Conservation (phyloP, 257 asterid genomes). For the Anisodus acutangulus region DNA sequence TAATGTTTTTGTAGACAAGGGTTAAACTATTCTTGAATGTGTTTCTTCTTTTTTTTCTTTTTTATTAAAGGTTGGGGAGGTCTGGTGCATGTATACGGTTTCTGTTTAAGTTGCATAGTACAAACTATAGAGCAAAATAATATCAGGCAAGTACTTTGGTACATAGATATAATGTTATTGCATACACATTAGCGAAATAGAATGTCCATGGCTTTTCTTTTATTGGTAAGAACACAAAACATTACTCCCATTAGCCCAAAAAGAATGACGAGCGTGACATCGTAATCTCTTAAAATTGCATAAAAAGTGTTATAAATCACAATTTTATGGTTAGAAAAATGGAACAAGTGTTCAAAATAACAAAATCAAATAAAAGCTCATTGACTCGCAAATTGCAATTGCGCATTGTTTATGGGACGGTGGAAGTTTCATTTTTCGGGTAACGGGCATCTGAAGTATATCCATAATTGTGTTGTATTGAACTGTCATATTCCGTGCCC, state of each 20-base stretch:
- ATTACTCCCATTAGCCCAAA: constrained; percentile 7
- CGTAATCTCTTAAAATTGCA: constrained; percentile 5
- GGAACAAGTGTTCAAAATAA: neutral
- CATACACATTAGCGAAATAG: constrained; percentile 1
- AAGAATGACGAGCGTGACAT: neutral
- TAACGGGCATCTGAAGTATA: neutral
- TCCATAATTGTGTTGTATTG: neutral
- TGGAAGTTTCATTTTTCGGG: neutral
- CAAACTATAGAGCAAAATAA: neutral
- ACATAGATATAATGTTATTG: neutral
- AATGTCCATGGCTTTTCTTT: neutral
- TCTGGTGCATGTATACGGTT: neutral
- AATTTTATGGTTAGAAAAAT: constrained; percentile 18
- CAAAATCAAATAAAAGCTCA: neutral
- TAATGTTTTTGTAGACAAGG: neutral
- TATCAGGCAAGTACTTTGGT: neutral
- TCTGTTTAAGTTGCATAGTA: neutral
- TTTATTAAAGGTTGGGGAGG: neutral
- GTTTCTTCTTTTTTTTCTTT: neutral
- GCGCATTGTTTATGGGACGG: neutral
- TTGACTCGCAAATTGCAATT: neutral
- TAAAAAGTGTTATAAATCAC: neutral
- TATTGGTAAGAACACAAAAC: neutral
- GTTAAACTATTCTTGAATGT: neutral
- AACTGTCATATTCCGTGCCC: neutral